Base-by-base conservation (phyloP, 2,329 filamentous ascomycete species). In the Fusarium tricinctum region DNA sequence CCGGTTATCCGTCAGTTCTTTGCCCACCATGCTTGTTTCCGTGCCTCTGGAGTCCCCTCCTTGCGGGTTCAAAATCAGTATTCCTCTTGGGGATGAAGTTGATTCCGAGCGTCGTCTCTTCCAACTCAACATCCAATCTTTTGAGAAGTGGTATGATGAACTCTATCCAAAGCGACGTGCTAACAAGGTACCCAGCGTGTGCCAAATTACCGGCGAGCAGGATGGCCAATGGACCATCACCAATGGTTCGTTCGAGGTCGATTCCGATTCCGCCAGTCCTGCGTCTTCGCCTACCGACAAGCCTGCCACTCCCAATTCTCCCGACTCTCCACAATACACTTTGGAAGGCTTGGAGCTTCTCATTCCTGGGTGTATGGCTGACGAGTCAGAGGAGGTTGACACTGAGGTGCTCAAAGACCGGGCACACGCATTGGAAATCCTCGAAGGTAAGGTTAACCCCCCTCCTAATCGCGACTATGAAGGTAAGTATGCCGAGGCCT, bases 361-460 rank as follows among this genome's bases (percentile, higher is more conserved):
- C 8, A 46, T 46, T 17, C 50, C 42, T 3, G 39, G 47, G 9
- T 17, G 46, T 7, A 26, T 10, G 13, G 8, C 8, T 35, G 12
- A 46, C 14, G 38, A 32, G 8, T 19, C 28, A 30, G 28, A 14
- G 14, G 39, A 26, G 1, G 19, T 52, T 14, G 35, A 61, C 13
- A 13, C 17, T 10, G n/a, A 47, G 15, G 43, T 13, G 30, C n/a
- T 58, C 8, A 15, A 33, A n/a, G 50, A 68, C 13, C 59, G 66
- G n/a, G 17, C 46, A 12, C 54, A 32, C 17, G 44, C 64, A 12
- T 32, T 45, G 15, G 26, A 30, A 35, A 57, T 68, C 13, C 60
- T 68, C 13, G 47, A 68, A 23, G 54, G 65, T 53, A 65, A 59
- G 59, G 35, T 56, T 23, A 40, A 8, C 28, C 53, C 59, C 30